Evolutionary conservation across 2,329 filamentous ascomycete species (phyloP), one percentile per base, ranked within the genome.

Genomic region (Macrophomina pseudophaseolina): DNA sequence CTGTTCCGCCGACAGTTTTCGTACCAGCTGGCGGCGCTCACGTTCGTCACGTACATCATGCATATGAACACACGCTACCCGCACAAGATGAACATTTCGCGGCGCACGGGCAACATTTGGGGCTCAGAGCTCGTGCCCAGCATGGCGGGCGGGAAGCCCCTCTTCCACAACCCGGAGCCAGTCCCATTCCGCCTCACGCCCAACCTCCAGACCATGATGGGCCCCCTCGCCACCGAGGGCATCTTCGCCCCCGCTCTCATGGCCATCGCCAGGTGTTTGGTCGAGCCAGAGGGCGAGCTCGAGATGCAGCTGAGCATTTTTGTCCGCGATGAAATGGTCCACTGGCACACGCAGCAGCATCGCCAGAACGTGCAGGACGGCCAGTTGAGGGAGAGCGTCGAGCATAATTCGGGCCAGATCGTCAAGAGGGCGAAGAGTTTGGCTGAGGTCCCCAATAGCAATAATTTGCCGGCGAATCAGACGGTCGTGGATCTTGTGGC

Each of bases 31-130:
- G 94, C 95, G 23, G 89, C 94, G 1, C 86, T 98, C 70, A 97
- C 95, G 0, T 99, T 99, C 82, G 97, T 99, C 91, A 98, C 95
- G 4, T 99, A 98, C 76, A 91, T 97, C 67, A 90, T 99, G 82
- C 94, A 94, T 81, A 98, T 99, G 89, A 93, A 94, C 76, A 93
- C 93, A 77, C 91, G 95, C 35, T 97, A 95, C 79, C 96, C 95
- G 5, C 93, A 94, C 79, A 99, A 99, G 85, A 90, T 98, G 78
- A 91, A 91, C 80, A 96, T 99, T 74, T 91, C 93, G 11, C 90
- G 93, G 30, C 87, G 87, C 35, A 93, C 91, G 5, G 96, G 96
- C 70, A 95, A 96, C 74, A 91, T 99, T 71, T 99, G 96, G 96
- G 94, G 93, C 56, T 93, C 93, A 7, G 95, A 99, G 79, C 85